Percentiles rank a stretch among this genome's conserved stretches.
Evolutionary conservation across 2,329 filamentous ascomycete species (phyloP).

Genomic region (Dothistroma septosporum): DNA sequence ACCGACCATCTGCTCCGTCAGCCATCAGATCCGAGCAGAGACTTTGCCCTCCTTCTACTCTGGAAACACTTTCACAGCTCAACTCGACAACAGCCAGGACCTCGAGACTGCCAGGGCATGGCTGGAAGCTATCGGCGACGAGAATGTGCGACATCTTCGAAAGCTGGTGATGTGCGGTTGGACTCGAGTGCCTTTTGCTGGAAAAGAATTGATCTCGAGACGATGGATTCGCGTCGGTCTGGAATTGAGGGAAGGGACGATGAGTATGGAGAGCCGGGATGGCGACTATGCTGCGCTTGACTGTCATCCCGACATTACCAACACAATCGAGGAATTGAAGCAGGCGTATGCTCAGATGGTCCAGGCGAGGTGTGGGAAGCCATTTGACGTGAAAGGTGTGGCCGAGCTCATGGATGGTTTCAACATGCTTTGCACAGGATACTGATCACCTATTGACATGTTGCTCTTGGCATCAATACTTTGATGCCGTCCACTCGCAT

Average conservation of each 20-base stretch:
- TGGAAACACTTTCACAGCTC: slow-evolving; percentile 25
- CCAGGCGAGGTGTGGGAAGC: slow-evolving; percentile 9
- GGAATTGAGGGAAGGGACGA: slow-evolving; percentile 20
- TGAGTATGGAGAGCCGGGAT: slow-evolving; percentile 9
- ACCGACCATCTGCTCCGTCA: slow-evolving; percentile 21
- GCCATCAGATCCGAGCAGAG: slow-evolving; percentile 23
- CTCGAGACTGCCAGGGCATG: slow-evolving; percentile 20
- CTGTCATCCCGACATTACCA: slow-evolving; percentile 1
- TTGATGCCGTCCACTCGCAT: neutral
- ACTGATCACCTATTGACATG: neutral
- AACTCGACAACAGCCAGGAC: slow-evolving; percentile 20
- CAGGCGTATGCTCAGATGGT: slow-evolving; percentile 14
- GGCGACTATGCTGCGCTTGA: slow-evolving; percentile 6
- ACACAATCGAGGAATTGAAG: slow-evolving; percentile 17
- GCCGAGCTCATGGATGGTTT: slow-evolving; percentile 20
- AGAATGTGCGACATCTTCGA: slow-evolving; percentile 19
- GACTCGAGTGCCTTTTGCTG: slow-evolving; percentile 20
- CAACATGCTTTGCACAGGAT: slow-evolving; percentile 17
- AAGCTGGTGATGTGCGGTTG: slow-evolving; percentile 23
- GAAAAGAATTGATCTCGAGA: slow-evolving; percentile 22
- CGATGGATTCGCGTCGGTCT: slow-evolving; percentile 21
- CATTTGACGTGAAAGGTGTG: slow-evolving; percentile 16
- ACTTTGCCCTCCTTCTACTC: slow-evolving; percentile 25
- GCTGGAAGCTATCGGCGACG: slow-evolving; percentile 21
- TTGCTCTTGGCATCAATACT: neutral